These are phyloP conservation scores for Schizothecium vesticola DNA, from an alignment of 495 filamentous ascomycete genomes.

Conservation along the genomic window DNA sequence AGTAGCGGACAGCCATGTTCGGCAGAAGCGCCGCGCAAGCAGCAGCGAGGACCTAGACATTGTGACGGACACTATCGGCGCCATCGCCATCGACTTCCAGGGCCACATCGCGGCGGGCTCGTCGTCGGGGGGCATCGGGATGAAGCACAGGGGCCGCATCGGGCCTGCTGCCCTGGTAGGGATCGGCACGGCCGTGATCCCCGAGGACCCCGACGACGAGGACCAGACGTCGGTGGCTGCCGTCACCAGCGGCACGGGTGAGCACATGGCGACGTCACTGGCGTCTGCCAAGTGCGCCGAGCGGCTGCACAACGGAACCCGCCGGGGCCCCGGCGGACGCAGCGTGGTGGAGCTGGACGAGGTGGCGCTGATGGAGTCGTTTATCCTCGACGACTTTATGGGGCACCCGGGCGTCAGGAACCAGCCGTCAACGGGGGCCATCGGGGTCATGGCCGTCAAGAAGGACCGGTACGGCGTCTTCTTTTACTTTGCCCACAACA, in stretches of 20 bases:
- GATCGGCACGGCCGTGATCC: conserved; percentile 82
- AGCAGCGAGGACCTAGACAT: conserved; percentile 34
- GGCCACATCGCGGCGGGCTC: conserved; percentile 95
- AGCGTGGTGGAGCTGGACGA: conserved; percentile 60
- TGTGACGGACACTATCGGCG: conserved; percentile 91
- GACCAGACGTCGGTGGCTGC: conserved; percentile 61
- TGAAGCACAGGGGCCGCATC: conserved; percentile 89
- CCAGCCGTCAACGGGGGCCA: conserved; percentile 67
- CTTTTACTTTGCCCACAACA: conserved; percentile 88
- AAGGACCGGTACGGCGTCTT: conserved; percentile 63
- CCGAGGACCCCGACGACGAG: conserved; percentile 50
- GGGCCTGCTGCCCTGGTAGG: conserved; percentile 91
- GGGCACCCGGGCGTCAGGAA: conserved; percentile 69
- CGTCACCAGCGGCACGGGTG: conserved; percentile 89
- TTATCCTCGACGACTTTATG: conserved; percentile 77
- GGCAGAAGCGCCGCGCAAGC: not conserved
- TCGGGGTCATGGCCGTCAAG: conserved; percentile 81
- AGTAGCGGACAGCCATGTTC: not conserved
- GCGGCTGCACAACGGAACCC: conserved; percentile 63
- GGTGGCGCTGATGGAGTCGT: conserved; percentile 61
- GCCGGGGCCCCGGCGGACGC: conserved; percentile 51
- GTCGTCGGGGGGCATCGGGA: conserved; percentile 96
- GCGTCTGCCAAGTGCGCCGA: conserved; percentile 74
- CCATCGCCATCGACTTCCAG: conserved; percentile 78
- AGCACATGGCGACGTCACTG: conserved; percentile 92